phyloP scores from a whole-genome alignment of 495 filamentous ascomycete genomes.

The Massariosphaeria phaeospora region DNA sequence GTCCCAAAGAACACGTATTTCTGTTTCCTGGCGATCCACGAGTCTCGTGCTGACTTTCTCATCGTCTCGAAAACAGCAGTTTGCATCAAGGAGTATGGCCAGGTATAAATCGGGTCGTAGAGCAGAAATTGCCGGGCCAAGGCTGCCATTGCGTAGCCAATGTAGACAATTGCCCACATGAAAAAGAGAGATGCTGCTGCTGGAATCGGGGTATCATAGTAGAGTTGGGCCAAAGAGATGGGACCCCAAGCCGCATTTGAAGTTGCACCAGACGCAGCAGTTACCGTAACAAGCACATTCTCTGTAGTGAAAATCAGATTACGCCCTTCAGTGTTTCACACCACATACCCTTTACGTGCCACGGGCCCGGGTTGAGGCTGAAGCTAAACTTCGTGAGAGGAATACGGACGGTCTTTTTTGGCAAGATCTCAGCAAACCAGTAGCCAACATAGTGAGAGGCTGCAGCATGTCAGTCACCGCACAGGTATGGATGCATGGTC shows the following conservation, averaged over 20 bases:
- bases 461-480: not conserved
- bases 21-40: constrained; percentile 45
- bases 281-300: constrained; percentile 53
- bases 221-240: constrained; percentile 52
- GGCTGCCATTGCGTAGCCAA: constrained; percentile 53
- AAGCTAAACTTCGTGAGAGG: constrained; percentile 44
- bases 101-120: constrained; percentile 53
- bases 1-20: constrained; percentile 52
- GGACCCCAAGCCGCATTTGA: constrained; percentile 49
- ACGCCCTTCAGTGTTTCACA: not conserved
- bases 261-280: constrained; percentile 52
- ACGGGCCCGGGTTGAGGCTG: constrained; percentile 52
- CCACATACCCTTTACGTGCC: constrained; percentile 44
- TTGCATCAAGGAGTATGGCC: constrained; percentile 50
- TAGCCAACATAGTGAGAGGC: constrained; percentile 51
- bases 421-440: constrained; percentile 50
- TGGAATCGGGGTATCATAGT: constrained; percentile 48
- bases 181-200: constrained; percentile 52
- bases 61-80: constrained; percentile 53
- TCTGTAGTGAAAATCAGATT: constrained; percentile 40
- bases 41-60: constrained; percentile 44
- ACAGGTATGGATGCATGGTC: not conserved
- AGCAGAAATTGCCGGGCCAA: constrained; percentile 51
- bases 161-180: constrained; percentile 55
- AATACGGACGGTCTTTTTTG: constrained; percentile 44